Evolutionary conservation across 371 early-diverging fungal species (phyloP), one percentile per base, ranked within the genome.

Genomic region (Mucor racemosus): DNA sequence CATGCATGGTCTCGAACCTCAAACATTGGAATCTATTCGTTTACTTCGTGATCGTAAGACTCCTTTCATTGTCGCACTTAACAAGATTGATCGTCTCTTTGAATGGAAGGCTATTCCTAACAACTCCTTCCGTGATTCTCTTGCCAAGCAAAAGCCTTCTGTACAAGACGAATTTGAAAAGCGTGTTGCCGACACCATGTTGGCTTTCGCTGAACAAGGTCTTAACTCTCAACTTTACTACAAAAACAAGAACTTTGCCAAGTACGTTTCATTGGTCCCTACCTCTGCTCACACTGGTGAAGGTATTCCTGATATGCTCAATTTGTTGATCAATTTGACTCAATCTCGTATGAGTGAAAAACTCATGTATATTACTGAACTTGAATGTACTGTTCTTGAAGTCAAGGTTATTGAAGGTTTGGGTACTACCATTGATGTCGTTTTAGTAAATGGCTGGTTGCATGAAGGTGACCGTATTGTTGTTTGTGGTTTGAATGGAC

Each of bases 331-430:
- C 59, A 85, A 93, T 73, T 87, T 99, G 78, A 97, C 99, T 1
- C 98, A 99, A 84, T 90, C 89, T 54, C 91, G 97, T 69, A 95
- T 99, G 98, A 91, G 94, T 41, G 93, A 96, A 60, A 85, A 92
- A 70, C 87, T 99, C 62, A 99, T 96, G 95, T 99, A 98, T 76
- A 84, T 96, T 60, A 93, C 95, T 11, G 95, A 95, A 76, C 86
- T 99, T 17, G 98, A 99, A 86, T 98, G 99, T 87, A 99, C 99
- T 21, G 98, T 99, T 55, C 84, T 99, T 61, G 99, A 99, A 89
- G 99, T 99, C 71, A 99, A 99, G 88, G 97, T 98, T n/a, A 93
- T 98, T 75, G 99, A 99, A 85, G 99, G 99, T 69, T 89, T 96
- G 60, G 99, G 99, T 69, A 97, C 97, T 1, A 99, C 99, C 1